These are phyloP conservation scores for Gloeophyllum trabeum DNA, from an alignment of 768 basidiomycete genomes.

Conservation along the genomic window DNA sequence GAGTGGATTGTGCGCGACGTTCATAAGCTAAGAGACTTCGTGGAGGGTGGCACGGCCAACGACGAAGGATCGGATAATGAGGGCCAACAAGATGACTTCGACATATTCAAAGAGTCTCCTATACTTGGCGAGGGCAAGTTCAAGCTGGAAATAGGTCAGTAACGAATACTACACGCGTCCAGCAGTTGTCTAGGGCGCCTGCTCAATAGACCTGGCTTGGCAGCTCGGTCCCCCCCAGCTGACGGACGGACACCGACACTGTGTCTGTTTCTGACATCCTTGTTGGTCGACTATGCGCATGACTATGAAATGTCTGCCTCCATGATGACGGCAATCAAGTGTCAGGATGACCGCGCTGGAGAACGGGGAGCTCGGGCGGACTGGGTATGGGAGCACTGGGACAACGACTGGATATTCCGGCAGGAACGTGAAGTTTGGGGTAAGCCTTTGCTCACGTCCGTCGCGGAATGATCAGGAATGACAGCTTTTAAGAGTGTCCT, in stretches of 20 bases:
- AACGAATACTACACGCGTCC: no score
- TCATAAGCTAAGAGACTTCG: conserved; percentile 40
- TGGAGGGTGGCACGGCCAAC: conserved; percentile 30
- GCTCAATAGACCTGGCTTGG: no score
- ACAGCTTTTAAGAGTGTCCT: conserved; percentile 34
- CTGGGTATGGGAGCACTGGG: conserved; percentile 69
- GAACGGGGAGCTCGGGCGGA: conserved; percentile 53
- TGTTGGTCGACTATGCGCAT: conserved; percentile 50
- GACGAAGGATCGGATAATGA: conserved; percentile 16
- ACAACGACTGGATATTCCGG: conserved; percentile 60
- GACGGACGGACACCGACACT: conserved; percentile 20
- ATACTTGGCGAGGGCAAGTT: conserved; percentile 58
- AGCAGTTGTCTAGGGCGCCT: no score
- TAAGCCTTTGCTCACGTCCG: conserved; percentile 17
- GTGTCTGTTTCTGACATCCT: conserved; percentile 55
- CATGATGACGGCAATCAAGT: conserved; percentile 67
- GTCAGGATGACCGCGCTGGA: conserved; percentile 46
- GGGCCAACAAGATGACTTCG: conserved; percentile 36
- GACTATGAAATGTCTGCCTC: conserved; percentile 52
- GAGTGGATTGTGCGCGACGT: conserved; percentile 62
- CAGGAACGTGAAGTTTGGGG: conserved; percentile 68
- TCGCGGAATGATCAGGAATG: not conserved
- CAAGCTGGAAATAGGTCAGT: conserved; percentile 60
- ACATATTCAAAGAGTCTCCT: conserved; percentile 53
- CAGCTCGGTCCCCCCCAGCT: no score